These are phyloP conservation scores for Helotiales sp. DNA, from an alignment of 2,329 filamentous ascomycete species.

Conservation along the genomic window DNA sequence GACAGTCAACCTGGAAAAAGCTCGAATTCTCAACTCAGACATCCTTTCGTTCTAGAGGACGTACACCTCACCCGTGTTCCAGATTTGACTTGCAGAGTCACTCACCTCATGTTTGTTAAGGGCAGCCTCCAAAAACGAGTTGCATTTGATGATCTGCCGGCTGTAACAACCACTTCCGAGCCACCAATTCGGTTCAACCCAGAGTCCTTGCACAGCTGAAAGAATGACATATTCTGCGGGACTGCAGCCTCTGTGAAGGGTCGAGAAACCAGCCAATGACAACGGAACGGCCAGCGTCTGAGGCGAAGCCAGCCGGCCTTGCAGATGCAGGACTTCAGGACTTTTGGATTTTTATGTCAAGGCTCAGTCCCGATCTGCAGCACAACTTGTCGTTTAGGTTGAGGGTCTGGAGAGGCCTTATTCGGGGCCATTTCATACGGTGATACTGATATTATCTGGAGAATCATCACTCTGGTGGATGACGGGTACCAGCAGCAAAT, in stretches of 20 bases:
- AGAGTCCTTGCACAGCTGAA: slow-evolving; percentile 17
- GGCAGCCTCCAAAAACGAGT: not conserved
- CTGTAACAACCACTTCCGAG: slow-evolving; percentile 5
- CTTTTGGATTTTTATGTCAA: slow-evolving; percentile 1
- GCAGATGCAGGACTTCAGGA: slow-evolving; percentile 9
- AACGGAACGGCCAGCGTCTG: not conserved
- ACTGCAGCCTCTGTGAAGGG: slow-evolving; percentile 4
- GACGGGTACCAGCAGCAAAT: not conserved
- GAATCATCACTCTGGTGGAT: no score
- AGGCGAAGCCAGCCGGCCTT: not conserved
- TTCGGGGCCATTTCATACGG: no score
- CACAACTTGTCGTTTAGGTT: not conserved
- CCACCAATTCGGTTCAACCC: slow-evolving; percentile 9
- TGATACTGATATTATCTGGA: not conserved
- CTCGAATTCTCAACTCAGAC: no score
- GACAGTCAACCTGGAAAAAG: no score
- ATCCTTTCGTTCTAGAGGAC: no score
- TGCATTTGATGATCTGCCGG: slow-evolving; percentile 2
- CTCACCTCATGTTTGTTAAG: no score
- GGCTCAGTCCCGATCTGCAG: not conserved
- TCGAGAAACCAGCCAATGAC: not conserved
- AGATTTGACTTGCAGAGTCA: no score
- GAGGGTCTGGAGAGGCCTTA: no score
- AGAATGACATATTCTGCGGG: slow-evolving; percentile 5
- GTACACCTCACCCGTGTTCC: no score